Conservation (phyloP, 1,139 yeast genomes). For the Candida sanyaensis region DNA sequence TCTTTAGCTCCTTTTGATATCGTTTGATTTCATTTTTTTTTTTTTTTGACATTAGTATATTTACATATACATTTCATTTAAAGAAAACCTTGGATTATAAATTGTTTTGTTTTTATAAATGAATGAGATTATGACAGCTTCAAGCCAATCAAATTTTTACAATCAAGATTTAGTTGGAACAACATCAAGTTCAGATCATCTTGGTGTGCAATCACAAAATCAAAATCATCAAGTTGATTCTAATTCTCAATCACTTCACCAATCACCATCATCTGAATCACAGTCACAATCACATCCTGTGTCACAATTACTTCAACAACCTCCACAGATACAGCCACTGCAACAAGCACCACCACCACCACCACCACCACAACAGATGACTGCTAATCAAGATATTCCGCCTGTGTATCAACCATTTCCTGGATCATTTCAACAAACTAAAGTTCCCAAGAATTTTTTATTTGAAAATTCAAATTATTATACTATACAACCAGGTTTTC, state of each 20-base stretch:
- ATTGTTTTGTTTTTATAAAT: conserved; percentile 6
- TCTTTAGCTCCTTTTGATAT: too few species aligned
- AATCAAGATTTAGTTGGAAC: conserved; percentile 15
- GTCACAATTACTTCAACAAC: neutral
- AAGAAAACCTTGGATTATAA: neutral
- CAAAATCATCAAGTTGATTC: conserved; percentile 8
- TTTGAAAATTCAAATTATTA: conserved; percentile 16
- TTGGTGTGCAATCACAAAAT: conserved; percentile 7
- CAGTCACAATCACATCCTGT: conserved; percentile 7
- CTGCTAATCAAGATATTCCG: conserved; percentile 2
- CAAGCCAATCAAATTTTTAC: conserved; percentile 16
- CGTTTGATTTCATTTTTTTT: neutral
- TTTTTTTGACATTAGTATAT: neutral
- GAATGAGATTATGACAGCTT: conserved; percentile 16
- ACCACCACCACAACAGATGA: conserved; percentile 1
- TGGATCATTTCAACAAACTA: conserved; percentile 7
- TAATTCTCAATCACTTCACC: neutral
- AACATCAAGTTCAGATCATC: conserved; percentile 15
- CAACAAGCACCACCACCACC: conserved; percentile 3
- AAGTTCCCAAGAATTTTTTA: conserved; percentile 13
- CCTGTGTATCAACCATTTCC: conserved; percentile 7
- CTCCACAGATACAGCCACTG: neutral
- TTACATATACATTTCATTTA: too few species aligned
- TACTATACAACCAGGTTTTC: conserved; percentile 16
- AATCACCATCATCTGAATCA: neutral